These are phyloP conservation scores for Obelidium mucronatum DNA, from an alignment of 192 early-diverging fungal genomes.

Conservation along the genomic window DNA sequence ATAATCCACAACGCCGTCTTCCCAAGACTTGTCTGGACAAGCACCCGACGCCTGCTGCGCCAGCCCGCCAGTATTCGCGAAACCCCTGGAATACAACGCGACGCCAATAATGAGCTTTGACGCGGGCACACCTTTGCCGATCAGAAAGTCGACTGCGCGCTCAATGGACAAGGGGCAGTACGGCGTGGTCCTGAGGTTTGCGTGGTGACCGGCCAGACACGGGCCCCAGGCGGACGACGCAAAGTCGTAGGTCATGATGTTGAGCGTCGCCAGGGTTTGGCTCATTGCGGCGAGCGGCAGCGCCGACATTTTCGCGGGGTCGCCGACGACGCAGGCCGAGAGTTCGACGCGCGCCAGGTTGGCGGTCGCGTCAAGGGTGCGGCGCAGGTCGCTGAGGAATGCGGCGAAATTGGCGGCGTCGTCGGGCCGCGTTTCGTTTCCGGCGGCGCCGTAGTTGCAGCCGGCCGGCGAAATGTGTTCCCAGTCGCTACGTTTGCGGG, in stretches of 20 bases:
- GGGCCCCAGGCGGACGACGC: conserved; percentile 55
- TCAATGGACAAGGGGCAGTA: conserved; percentile 66
- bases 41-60: conserved; percentile 61
- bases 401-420: conserved; percentile 83
- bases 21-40: conserved; percentile 84
- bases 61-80: conserved; percentile 77
- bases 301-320: conserved; percentile 52
- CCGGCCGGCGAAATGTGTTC: conserved; percentile 56
- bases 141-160: conserved; percentile 74
- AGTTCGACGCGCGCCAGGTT: conserved; percentile 42
- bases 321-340: conserved; percentile 55
- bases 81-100: conserved; percentile 93
- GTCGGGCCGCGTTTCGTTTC: conserved; percentile 64
- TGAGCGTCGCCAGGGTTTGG: conserved; percentile 67
- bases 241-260: conserved; percentile 88
- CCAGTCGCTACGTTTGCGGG: conserved; percentile 48
- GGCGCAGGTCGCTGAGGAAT: conserved; percentile 77
- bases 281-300: conserved; percentile 51
- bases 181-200: conserved; percentile 75
- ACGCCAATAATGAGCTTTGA: conserved; percentile 90
- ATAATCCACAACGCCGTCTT: conserved; percentile 91
- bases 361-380: conserved; percentile 66
- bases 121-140: conserved; percentile 76
- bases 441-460: conserved; percentile 56
- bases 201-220: conserved; percentile 81